Conservation (phyloP, 2,329 filamentous ascomycete species). For the Coniochaeta sp. region DNA sequence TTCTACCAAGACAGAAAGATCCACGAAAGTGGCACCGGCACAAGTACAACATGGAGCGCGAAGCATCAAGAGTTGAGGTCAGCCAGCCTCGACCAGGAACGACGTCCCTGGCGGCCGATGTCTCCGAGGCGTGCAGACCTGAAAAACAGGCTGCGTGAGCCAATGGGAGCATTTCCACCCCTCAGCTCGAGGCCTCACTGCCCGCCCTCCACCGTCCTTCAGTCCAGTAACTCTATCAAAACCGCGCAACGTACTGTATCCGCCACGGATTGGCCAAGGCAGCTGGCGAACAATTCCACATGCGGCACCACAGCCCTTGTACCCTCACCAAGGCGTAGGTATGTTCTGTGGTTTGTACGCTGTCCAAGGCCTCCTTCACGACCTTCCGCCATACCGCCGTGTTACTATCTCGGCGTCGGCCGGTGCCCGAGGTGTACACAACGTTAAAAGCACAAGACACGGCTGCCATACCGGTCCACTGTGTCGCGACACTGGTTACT, state of each 20-base stretch:
- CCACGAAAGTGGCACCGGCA: background rate
- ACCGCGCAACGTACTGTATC: background rate
- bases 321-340: background rate
- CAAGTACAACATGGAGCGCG: background rate
- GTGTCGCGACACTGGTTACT: background rate
- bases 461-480: background rate
- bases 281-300: background rate
- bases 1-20: background rate
- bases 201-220: background rate
- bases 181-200: background rate
- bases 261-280: background rate
- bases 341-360: background rate
- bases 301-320: background rate
- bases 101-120: background rate
- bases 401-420: background rate
- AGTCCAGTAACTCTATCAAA: background rate
- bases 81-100: background rate
- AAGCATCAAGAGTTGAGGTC: background rate
- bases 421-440: background rate
- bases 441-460: background rate
- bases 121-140: background rate
- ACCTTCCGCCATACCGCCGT: background rate
- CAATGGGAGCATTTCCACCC: background rate
- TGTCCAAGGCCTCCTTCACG: background rate
- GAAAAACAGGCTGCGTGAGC: background rate